A percentile compares a stretch with the other conserved stretches of the same genome.
Conservation (phyloP, 257 asterid genomes). For the Petunia secreta region DNA sequence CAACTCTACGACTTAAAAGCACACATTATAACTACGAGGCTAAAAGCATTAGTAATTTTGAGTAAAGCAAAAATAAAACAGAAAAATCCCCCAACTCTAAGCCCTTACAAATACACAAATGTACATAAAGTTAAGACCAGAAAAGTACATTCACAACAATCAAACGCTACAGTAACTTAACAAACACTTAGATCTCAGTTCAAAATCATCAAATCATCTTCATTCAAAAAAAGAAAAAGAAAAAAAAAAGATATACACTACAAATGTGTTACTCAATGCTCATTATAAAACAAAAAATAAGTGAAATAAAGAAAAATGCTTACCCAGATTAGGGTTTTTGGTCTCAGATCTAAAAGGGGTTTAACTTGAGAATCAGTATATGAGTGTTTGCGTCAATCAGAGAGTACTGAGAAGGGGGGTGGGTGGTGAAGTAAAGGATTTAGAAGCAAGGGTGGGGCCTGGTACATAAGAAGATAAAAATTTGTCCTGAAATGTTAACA, state of each 20-base stretch:
- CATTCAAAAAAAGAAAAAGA: slow-evolving; percentile 24
- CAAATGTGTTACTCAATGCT: not conserved
- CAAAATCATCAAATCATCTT: slow-evolving; percentile 10
- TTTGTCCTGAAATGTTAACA: not conserved
- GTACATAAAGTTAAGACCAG: slow-evolving; percentile 28
- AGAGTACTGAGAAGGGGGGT: not conserved
- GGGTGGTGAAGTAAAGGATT: not conserved
- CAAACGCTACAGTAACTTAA: slow-evolving; percentile 25
- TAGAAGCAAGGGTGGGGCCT: not conserved
- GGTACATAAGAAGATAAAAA: not conserved
- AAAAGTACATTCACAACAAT: not conserved
- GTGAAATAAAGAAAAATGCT: slow-evolving; percentile 39
- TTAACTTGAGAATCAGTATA: slow-evolving; percentile 22
- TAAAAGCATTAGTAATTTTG: not conserved
- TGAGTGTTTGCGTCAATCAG: slow-evolving; percentile 23
- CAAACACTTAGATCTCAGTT: slow-evolving; percentile 36
- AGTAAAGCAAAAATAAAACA: not conserved
- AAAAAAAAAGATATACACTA: slow-evolving; percentile 2
- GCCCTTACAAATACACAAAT: slow-evolving; percentile 19
- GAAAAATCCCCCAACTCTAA: slow-evolving; percentile 18
- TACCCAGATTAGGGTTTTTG: slow-evolving; percentile 42
- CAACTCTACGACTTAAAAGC: too few species aligned
- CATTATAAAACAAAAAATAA: not conserved
- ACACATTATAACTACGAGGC: not conserved
- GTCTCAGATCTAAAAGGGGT: slow-evolving; percentile 12